These are phyloP conservation scores for Penicillium angulare DNA, from an alignment of 495 filamentous ascomycete genomes.

Conservation along the genomic window DNA sequence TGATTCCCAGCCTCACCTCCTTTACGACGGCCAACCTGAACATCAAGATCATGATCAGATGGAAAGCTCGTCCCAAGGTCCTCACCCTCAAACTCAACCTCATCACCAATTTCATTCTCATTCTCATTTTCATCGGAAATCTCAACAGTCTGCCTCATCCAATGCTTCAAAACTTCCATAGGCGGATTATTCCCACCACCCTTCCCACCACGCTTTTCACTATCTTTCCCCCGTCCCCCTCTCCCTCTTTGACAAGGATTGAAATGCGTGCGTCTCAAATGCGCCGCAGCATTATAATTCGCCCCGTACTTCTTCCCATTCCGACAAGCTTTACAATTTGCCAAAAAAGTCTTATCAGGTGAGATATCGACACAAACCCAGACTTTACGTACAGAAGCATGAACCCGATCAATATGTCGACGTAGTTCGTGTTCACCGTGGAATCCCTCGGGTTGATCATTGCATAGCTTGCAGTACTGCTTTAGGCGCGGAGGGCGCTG, in stretches of 20 bases:
- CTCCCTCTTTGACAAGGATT: conserved; percentile 58
- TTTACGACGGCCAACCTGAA: too few relatives aligned
- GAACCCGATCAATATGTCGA: conserved; percentile 79
- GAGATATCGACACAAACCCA: conserved; percentile 77
- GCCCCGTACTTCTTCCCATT: conserved; percentile 78
- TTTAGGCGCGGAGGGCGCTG: conserved; percentile 74
- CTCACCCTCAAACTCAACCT: not conserved
- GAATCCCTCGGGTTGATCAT: conserved; percentile 79
- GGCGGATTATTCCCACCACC: conserved; percentile 79
- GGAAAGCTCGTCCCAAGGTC: not conserved
- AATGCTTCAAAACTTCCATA: conserved; percentile 77
- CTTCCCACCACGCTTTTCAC: conserved; percentile 73
- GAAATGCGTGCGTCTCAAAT: conserved; percentile 89
- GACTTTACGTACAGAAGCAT: conserved; percentile 69
- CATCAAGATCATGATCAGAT: not conserved
- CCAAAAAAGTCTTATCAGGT: conserved; percentile 58
- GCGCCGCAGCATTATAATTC: conserved; percentile 95
- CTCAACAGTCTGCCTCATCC: conserved; percentile 72
- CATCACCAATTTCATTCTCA: conserved; percentile 25
- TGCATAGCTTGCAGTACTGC: conserved; percentile 71
- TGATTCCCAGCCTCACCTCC: too few relatives aligned
- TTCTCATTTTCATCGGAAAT: conserved; percentile 34
- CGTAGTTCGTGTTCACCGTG: conserved; percentile 92
- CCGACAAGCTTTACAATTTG: conserved; percentile 85
- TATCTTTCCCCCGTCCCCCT: conserved; percentile 53